Evolutionary conservation across 2,329 filamentous ascomycete species (phyloP).

Genomic region (Nigrospora oryzae): DNA sequence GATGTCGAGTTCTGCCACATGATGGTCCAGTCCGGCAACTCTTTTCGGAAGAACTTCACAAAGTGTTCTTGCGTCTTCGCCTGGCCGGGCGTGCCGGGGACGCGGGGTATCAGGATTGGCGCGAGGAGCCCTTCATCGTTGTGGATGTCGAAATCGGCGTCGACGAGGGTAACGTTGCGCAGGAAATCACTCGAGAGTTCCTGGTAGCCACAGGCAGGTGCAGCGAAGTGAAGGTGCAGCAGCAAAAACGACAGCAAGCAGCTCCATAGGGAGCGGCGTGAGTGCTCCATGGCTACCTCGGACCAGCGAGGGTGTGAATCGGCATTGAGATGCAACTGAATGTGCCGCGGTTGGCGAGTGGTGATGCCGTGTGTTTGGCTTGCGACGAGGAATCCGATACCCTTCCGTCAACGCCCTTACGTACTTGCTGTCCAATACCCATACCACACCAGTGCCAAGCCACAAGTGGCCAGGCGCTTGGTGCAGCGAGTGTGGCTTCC

Average conservation of each 20-base stretch:
- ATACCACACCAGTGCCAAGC: no score
- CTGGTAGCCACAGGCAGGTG: constrained; percentile 21
- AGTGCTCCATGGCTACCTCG: constrained; percentile 6
- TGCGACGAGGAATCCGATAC: no score
- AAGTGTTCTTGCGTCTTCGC: constrained; percentile 62
- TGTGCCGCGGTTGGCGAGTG: no score
- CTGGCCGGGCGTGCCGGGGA: constrained; percentile 65
- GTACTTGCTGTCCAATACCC: no score
- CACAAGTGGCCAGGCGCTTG: no score
- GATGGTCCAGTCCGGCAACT: constrained; percentile 63
- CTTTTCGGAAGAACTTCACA: constrained; percentile 56
- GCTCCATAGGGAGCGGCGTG: background rate
- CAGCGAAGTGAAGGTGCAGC: constrained; percentile 14
- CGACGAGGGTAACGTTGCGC: constrained; percentile 51
- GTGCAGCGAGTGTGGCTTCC: no score
- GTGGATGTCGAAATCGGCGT: constrained; percentile 60
- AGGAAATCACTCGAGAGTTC: constrained; percentile 59
- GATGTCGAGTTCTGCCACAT: constrained; percentile 69
- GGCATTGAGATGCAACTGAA: background rate
- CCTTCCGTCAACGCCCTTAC: no score
- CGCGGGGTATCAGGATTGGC: constrained; percentile 66
- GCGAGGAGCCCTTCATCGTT: constrained; percentile 56
- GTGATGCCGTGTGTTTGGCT: no score
- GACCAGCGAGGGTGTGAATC: constrained; percentile 5
- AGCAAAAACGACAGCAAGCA: constrained; percentile 11